Evolutionary conservation across 371 early-diverging fungal genomes (phyloP), one percentile per base, ranked within the genome.

Genomic region (Rhizopus stolonifer): DNA sequence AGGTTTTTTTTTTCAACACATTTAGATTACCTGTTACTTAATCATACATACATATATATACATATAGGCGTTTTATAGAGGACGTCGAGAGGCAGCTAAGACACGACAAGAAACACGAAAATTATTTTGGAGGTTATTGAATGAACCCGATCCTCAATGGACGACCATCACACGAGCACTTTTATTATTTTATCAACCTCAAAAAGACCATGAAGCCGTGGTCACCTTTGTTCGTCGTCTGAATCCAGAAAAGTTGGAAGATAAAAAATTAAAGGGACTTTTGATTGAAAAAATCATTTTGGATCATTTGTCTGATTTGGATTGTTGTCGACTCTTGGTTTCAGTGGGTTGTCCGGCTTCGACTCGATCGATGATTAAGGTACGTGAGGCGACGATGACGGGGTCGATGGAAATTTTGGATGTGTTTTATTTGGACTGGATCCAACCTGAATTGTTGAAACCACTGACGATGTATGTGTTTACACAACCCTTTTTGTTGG

Each of bases 21-120:
- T 14, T 10, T 25, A 26, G n/a, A n/a, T n/a, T n/a, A n/a, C n/a
- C n/a, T n/a, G n/a, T n/a, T n/a, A n/a, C n/a, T n/a, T n/a, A n/a
- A n/a, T n/a, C n/a, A 21, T 17, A 49, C 32, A 14, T n/a, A 36
- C 10, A 10, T 52, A 17, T 24, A 21, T 4, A 17, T 25, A 10
- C 31, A 29, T 31, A 13, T 55, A 78, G 79, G 49, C 72, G 13
- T 74, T 74, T 40, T 74, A 64, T 47, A 66, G 74, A 43, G 71
- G 74, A 11, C 65, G 71, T 26, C 47, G 23, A 40, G 61, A 59
- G 40, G 69, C 72, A 10, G 57, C 46, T 3, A 5, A 38, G 13
- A 33, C 47, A 15, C 64, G 52, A 33, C 39, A 52, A 18, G 17
- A 48, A 8, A 24, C 33, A 29, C 50, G 55, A 45, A 25, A 43